These are phyloP conservation scores for Symbiotaphrina buchneri DNA, from an alignment of 495 filamentous ascomycete genomes.

Conservation along the genomic window DNA sequence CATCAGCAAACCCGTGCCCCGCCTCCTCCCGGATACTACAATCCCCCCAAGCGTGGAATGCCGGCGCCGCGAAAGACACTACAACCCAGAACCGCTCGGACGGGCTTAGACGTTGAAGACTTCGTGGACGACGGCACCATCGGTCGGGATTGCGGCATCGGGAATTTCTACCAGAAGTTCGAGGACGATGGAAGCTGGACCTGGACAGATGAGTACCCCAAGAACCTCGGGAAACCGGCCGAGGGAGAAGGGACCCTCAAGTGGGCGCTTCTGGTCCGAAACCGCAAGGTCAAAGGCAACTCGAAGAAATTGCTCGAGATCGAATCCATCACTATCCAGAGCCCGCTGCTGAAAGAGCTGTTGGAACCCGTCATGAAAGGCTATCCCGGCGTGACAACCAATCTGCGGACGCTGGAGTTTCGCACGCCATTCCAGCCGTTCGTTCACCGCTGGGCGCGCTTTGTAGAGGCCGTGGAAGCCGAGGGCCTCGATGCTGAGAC, in stretches of 20 bases:
- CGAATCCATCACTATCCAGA: conserved; percentile 41
- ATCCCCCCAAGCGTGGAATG: too few species aligned
- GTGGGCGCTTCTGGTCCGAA: conserved; percentile 28
- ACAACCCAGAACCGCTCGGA: too few species aligned
- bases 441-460: conserved; percentile 40
- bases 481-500: conserved; percentile 22
- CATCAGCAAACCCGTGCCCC: too few species aligned
- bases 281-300: conserved; percentile 31
- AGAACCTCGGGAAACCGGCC: conserved; percentile 21
- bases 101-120: too few species aligned
- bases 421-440: conserved; percentile 35
- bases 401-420: conserved; percentile 34
- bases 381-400: conserved; percentile 41
- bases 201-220: conserved; percentile 18
- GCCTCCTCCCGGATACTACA: too few species aligned
- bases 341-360: conserved; percentile 32
- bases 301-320: conserved; percentile 30
- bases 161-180: conserved; percentile 14
- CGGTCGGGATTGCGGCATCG: conserved; percentile 8
- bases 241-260: conserved; percentile 27
- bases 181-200: conserved; percentile 4
- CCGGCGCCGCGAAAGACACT: too few species aligned
- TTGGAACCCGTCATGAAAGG: conserved; percentile 29
- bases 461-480: conserved; percentile 20
- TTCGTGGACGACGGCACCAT: too few species aligned